phyloP scores from a whole-genome alignment of 1,139 yeast genomes.

The Schizosaccharomyces versatilis region DNA sequence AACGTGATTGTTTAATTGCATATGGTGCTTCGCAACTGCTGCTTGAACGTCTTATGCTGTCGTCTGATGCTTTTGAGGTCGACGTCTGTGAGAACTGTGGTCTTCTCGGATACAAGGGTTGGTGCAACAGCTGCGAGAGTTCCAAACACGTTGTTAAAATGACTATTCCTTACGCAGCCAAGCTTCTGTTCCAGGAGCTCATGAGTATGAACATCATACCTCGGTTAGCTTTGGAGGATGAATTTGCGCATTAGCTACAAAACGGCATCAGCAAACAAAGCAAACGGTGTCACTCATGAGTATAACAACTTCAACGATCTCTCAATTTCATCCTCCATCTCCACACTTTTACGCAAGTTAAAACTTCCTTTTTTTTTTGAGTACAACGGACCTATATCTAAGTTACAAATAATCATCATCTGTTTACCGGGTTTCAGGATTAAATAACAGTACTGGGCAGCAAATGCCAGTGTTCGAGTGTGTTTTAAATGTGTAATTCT shows the following conservation, averaged over 20 bases:
- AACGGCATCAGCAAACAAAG: too few relatives aligned
- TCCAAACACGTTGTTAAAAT: constrained; percentile 69
- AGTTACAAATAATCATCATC: too few relatives aligned
- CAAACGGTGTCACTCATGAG: too few relatives aligned
- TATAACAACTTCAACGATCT: too few relatives aligned
- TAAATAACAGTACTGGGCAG: too few relatives aligned
- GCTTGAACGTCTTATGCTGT: constrained; percentile 82
- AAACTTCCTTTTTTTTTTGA: too few relatives aligned
- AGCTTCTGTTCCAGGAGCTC: constrained; percentile 81
- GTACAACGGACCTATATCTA: too few relatives aligned
- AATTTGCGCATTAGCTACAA: neutral
- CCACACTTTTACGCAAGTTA: too few relatives aligned
- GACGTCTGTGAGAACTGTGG: constrained; percentile 91
- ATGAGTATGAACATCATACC: constrained; percentile 97
- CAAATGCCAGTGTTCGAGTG: too few relatives aligned
- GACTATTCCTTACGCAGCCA: constrained; percentile 97
- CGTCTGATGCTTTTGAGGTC: constrained; percentile 94
- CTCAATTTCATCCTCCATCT: too few relatives aligned
- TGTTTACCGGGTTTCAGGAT: too few relatives aligned
- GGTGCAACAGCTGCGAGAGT: constrained; percentile 91
- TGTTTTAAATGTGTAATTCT: too few relatives aligned
- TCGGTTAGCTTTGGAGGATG: constrained; percentile 70
- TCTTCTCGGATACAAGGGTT: constrained; percentile 90
- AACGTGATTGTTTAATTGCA: constrained; percentile 97
- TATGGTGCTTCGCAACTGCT: constrained; percentile 93